Evolutionary conservation across 2,329 filamentous ascomycete genomes (phyloP), one percentile per base, ranked within the genome.

Genomic region (Plectosphaerella cucumerina): DNA sequence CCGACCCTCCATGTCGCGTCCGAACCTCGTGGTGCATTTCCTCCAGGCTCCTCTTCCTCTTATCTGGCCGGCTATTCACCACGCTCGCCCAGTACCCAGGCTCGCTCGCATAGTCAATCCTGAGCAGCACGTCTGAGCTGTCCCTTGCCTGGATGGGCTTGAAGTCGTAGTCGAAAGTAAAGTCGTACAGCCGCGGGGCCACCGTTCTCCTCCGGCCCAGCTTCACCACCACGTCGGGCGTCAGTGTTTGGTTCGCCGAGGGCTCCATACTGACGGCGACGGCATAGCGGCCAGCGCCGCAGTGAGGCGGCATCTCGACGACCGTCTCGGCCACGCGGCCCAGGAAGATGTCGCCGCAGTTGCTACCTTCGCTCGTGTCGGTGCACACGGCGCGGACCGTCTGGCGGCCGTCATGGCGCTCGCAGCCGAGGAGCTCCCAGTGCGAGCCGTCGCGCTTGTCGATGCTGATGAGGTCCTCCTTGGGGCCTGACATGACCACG

Each of bases 361-460:
- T 33, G 47, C 47, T 50, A 18, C 8, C 22, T n/a, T 1, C 14
- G 0, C 47, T 31, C 17, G 26, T 11, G 43, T 52, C 47, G 6
- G 26, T 52, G 37, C 50, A 52, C n/a, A 52, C 50, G 10, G 49
- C 49, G 18, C 22, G 43, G 6, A 33, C 50, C 1, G 50, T 52
- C 17, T 18, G 50, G 34, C 48, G 45, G 39, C 47, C 46, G 22
- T 31, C 15, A 21, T 49, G 48, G 5, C 69, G 60, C 23, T 56
- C 22, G 60, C 71, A 75, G 57, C 62, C 56, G 45, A 69, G 69
- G 6, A 76, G 31, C 14, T 71, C 71, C 71, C 67, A 75, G 60
- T 71, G 67, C 4, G 71, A 74, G 12, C 72, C 72, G 51, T 76
- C 71, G 18, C 72, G 63, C 58, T 68, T 70, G 55, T 71, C 64